These are phyloP conservation scores for Hevea brasiliensis DNA, from an alignment of 345 rosid genomes.

Conservation along the genomic window DNA sequence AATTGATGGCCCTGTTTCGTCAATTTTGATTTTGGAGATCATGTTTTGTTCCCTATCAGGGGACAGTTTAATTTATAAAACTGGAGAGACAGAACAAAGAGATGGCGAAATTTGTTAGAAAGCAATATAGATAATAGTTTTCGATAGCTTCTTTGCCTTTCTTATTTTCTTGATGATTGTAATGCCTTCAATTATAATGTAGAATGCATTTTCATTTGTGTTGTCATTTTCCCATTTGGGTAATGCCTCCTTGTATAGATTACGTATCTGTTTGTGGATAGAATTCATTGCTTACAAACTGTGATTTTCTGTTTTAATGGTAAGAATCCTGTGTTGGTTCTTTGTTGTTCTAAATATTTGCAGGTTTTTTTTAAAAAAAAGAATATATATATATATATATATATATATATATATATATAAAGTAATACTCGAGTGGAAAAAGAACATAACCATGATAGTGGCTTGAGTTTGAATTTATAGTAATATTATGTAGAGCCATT, in stretches of 20 bases:
- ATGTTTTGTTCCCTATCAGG: not conserved
- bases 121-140: too few relatives aligned
- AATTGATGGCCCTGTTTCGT: not conserved
- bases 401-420: too few relatives aligned
- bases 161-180: constrained; percentile 3
- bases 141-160: not conserved
- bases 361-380: not conserved
- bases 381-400: too few relatives aligned
- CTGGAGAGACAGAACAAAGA: too few relatives aligned
- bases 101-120: too few relatives aligned
- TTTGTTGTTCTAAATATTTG: not conserved
- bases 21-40: not conserved
- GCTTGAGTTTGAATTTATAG: not conserved
- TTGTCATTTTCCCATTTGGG: not conserved
- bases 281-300: not conserved
- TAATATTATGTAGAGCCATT: not conserved
- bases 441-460: not conserved
- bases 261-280: not conserved
- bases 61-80: too few relatives aligned
- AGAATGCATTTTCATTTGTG: not conserved
- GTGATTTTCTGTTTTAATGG: not conserved
- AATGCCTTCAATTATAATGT: not conserved
- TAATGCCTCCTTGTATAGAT: not conserved
- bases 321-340: not conserved
- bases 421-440: not conserved